These are phyloP conservation scores for Blastomyces silverae DNA, from an alignment of 2,329 filamentous ascomycete genomes.

Conservation along the genomic window DNA sequence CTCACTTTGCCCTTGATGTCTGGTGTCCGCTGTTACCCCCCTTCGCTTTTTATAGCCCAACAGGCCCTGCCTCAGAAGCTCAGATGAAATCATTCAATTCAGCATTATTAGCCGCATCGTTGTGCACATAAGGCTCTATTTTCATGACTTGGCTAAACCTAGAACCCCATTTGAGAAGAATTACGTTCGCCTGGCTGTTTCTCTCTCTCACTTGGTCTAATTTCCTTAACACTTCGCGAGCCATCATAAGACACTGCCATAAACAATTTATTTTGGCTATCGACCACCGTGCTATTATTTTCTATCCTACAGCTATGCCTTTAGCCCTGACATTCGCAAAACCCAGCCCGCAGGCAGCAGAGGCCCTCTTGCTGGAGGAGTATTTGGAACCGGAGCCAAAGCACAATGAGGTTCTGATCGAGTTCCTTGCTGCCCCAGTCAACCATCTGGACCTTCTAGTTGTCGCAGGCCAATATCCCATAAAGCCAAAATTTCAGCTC, in stretches of 20 bases:
- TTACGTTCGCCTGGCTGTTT: neutral
- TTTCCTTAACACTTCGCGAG: neutral
- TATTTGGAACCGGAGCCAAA: neutral
- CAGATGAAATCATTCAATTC: neutral
- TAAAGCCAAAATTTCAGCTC: constrained; percentile 20
- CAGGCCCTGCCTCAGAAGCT: neutral
- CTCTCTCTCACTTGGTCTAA: neutral
- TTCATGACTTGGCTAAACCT: neutral
- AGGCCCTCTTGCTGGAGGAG: constrained; percentile 1
- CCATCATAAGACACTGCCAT: neutral
- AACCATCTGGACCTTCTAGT: constrained; percentile 25
- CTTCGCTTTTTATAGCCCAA: neutral
- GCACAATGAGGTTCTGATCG: constrained; percentile 14
- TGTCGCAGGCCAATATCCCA: constrained; percentile 23
- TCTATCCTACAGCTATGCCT: constrained; percentile 5
- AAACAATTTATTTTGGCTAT: neutral
- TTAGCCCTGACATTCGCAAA: constrained; percentile 3
- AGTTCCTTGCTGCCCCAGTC: constrained; percentile 24
- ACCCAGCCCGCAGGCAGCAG: neutral
- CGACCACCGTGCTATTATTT: too few relatives aligned
- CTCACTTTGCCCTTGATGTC: neutral
- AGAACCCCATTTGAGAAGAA: neutral
- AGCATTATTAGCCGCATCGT: neutral
- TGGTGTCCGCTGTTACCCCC: neutral
- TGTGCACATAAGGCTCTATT: neutral